Conservation (phyloP, 345 rosid species). For the Citrus cavaleriei region DNA sequence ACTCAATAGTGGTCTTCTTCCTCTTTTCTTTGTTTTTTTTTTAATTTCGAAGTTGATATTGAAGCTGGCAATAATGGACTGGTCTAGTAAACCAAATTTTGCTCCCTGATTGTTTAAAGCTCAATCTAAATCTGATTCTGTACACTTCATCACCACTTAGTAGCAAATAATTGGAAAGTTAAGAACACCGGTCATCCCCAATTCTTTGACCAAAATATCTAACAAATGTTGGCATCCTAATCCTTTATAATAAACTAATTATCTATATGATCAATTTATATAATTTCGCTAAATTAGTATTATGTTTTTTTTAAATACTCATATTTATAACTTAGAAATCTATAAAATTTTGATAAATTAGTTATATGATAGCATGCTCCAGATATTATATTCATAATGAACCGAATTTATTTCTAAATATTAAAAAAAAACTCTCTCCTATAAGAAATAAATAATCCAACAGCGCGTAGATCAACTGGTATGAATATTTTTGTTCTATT, state of each 20-base stretch:
- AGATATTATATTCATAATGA: too few species aligned
- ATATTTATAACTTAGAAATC: too few species aligned
- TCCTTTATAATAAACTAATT: background rate
- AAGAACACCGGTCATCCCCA: background rate
- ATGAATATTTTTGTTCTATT: too few species aligned
- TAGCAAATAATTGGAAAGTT: background rate
- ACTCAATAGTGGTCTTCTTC: constrained; percentile 6
- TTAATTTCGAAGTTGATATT: background rate
- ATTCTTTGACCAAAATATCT: background rate
- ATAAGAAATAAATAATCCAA: too few species aligned
- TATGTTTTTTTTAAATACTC: too few species aligned
- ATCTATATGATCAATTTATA: background rate
- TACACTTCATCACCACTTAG: background rate
- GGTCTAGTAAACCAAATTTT: background rate
- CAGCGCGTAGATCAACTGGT: fast-evolving
- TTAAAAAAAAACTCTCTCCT: too few species aligned
- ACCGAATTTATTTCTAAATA: too few species aligned
- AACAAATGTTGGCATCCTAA: background rate
- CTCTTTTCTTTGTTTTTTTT: background rate
- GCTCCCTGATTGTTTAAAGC: background rate
- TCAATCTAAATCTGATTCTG: background rate
- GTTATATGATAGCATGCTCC: too few species aligned
- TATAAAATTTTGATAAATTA: too few species aligned
- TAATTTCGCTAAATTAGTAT: too few species aligned
- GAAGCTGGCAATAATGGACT: constrained; percentile 6